phyloP scores from a whole-genome alignment of 2,329 filamentous ascomycete genomes.

The Fusarium scirpi region DNA sequence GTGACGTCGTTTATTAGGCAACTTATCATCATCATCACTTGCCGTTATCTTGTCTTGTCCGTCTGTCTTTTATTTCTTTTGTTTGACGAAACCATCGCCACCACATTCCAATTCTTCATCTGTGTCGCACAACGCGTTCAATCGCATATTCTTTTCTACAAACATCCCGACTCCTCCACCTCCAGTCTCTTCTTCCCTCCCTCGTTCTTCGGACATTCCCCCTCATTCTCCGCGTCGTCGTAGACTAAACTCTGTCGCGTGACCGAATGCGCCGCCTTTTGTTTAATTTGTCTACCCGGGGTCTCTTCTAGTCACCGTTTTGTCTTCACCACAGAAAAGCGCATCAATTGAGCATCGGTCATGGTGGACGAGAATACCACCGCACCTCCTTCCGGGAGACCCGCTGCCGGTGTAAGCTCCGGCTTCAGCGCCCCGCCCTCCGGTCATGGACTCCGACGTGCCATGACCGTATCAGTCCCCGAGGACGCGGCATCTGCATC shows the following conservation, averaged over 20 bases:
- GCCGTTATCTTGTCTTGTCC: neutral
- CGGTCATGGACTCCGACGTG: slow-evolving; percentile 57
- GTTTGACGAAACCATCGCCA: slow-evolving; percentile 29
- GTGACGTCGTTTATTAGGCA: slow-evolving; percentile 35
- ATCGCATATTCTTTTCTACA: slow-evolving; percentile 1
- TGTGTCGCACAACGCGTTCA: slow-evolving; percentile 30
- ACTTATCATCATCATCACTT: slow-evolving; percentile 6
- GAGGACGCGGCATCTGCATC: slow-evolving; percentile 29
- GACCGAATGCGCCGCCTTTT: slow-evolving; percentile 20
- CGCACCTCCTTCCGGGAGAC: slow-evolving; percentile 36
- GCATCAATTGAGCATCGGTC: slow-evolving; percentile 17
- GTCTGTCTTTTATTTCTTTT: slow-evolving; percentile 9
- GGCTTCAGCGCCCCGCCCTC: slow-evolving; percentile 42
- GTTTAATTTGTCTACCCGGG: neutral
- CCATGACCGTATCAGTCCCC: slow-evolving; percentile 54
- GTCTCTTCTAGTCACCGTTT: slow-evolving; percentile 3
- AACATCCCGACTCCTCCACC: neutral
- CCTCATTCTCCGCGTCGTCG: slow-evolving; percentile 3
- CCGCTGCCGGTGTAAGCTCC: slow-evolving; percentile 47
- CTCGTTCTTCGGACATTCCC: slow-evolving; percentile 1
- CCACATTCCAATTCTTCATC: slow-evolving; percentile 33
- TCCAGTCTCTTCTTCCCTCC: neutral
- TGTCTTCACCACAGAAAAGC: slow-evolving; percentile 2
- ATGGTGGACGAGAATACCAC: slow-evolving; percentile 39
- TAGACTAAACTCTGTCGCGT: slow-evolving; percentile 33